These are phyloP conservation scores for Aureobasidium pullulans DNA, from an alignment of 2,329 filamentous ascomycete genomes.

Conservation along the genomic window DNA sequence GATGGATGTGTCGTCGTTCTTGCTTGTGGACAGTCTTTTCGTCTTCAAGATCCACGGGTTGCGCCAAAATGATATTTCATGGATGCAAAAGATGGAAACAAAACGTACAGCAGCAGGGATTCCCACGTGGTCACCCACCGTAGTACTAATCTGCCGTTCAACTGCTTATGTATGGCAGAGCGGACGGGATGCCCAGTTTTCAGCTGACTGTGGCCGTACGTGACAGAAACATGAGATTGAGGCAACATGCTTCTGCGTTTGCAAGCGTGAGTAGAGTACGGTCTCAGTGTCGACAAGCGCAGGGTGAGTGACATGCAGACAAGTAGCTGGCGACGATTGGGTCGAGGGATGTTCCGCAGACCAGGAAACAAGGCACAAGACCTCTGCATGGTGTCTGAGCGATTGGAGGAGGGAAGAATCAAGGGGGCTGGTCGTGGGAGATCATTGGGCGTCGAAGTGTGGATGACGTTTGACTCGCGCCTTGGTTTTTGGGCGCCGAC, in stretches of 20 bases:
- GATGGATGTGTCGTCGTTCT: background rate
- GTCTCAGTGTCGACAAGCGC: too few species aligned
- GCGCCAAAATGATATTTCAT: too few species aligned
- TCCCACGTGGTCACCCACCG: too few species aligned
- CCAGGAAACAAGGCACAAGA: constrained; percentile 1
- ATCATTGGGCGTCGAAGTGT: background rate
- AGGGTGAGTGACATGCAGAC: background rate
- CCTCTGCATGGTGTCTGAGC: background rate
- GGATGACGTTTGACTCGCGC: background rate
- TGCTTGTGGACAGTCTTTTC: background rate
- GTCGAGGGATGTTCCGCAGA: background rate
- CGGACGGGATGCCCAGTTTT: background rate
- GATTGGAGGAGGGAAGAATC: background rate
- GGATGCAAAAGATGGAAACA: too few species aligned
- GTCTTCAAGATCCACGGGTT: too few species aligned
- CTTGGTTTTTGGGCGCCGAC: constrained; percentile 5
- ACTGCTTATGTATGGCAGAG: too few species aligned
- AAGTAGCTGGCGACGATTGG: background rate
- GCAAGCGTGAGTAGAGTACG: too few species aligned
- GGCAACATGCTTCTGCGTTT: too few species aligned
- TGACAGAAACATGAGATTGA: background rate
- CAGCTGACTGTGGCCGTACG: constrained; percentile 1
- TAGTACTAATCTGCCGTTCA: too few species aligned
- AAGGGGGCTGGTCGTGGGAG: background rate
- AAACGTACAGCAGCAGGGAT: too few species aligned